A percentile compares a stretch with the other conserved stretches of the same genome.
phyloP scores from a whole-genome alignment of 352 stramenopile species.

The Phytophthora syringae region DNA sequence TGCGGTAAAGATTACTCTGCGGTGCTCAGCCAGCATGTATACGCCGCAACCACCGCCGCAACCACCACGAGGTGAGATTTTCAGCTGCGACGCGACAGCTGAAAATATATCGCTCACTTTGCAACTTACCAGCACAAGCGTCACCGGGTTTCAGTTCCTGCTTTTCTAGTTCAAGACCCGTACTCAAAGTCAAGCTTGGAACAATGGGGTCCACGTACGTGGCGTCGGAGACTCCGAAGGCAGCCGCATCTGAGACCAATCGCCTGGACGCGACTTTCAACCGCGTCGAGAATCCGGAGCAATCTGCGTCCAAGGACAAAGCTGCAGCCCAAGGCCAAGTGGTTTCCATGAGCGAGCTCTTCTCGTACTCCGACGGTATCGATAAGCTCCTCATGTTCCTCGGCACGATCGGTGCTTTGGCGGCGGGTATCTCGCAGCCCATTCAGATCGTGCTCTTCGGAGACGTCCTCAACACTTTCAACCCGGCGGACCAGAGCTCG shows the following conservation, averaged over 20 bases:
- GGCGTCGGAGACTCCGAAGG: constrained; percentile 24
- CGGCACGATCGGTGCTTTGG: constrained; percentile 50
- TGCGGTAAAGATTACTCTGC: constrained; percentile 19
- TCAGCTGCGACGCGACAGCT: constrained; percentile 11
- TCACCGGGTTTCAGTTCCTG: constrained; percentile 1
- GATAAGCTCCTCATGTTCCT: constrained; percentile 67
- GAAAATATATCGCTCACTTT: constrained; percentile 24
- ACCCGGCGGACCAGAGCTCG: constrained; percentile 35
- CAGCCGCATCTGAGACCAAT: too few species aligned
- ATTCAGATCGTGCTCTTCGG: constrained; percentile 79
- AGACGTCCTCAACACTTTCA: constrained; percentile 77
- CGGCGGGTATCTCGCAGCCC: constrained; percentile 56
- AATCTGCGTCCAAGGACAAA: constrained; percentile 21
- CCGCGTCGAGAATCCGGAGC: constrained; percentile 22
- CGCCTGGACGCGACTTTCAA: constrained; percentile 35
- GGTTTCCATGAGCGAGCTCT: constrained; percentile 53
- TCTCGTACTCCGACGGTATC: constrained; percentile 59
- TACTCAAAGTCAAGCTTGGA: not conserved
- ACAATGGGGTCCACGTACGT: constrained; percentile 36
- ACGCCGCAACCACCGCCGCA: constrained; percentile 28
- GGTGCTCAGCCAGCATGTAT: constrained; percentile 8
- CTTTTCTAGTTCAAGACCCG: constrained; percentile 3
- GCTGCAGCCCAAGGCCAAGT: constrained; percentile 35
- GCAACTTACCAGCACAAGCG: constrained; percentile 7
- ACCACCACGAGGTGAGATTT: too few species aligned